Conservation (phyloP, 148 eudicot species). For the Diospyros lotus region DNA sequence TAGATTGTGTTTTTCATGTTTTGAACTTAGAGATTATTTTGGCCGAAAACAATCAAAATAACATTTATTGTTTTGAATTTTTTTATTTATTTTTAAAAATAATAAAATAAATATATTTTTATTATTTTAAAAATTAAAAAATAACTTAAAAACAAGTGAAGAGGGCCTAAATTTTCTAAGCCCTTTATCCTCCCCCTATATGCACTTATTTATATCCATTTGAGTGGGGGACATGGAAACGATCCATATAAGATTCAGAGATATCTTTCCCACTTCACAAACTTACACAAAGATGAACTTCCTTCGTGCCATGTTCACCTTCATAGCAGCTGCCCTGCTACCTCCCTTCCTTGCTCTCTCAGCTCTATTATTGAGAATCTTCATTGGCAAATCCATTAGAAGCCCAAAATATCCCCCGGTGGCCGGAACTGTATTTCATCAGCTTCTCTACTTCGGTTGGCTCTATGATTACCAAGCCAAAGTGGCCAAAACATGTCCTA, state of each 20-base stretch:
- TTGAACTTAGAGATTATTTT: too few species aligned
- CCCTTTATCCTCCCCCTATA: background rate
- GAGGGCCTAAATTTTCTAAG: too few species aligned
- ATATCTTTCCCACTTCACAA: background rate
- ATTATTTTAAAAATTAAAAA: too few species aligned
- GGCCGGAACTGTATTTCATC: conserved; percentile 53
- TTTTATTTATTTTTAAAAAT: too few species aligned
- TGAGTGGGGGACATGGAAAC: background rate
- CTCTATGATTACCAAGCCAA: conserved; percentile 52
- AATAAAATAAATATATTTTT: too few species aligned
- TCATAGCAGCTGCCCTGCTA: conserved; percentile 17
- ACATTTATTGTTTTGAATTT: too few species aligned
- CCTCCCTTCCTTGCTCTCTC: conserved; percentile 22
- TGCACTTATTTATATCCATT: background rate
- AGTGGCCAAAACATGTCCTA: conserved; percentile 40
- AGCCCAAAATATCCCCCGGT: conserved; percentile 49
- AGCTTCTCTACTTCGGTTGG: conserved; percentile 41
- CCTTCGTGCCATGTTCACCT: conserved; percentile 24
- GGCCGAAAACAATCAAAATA: too few species aligned
- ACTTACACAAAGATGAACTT: conserved; percentile 35
- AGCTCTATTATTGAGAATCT: conserved; percentile 28
- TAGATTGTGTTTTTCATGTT: too few species aligned
- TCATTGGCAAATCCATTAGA: conserved; percentile 49
- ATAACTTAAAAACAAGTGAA: too few species aligned
- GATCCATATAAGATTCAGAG: too few species aligned